Base-by-base conservation (phyloP, 2,329 filamentous ascomycete species). In the Fusarium tupiense region DNA sequence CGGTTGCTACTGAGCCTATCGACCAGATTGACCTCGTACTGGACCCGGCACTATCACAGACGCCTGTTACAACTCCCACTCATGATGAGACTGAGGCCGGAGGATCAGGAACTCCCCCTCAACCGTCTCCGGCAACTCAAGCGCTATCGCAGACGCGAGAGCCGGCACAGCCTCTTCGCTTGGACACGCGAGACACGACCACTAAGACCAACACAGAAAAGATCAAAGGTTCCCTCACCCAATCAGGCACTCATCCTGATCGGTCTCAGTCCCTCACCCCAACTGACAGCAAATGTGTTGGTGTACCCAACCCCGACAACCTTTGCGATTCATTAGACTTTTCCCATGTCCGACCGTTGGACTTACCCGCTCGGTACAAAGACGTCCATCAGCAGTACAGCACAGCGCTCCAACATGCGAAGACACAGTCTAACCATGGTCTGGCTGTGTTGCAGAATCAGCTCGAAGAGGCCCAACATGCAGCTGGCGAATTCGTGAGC, bases 401-500 rank as follows among this genome's bases (percentile, higher is more conserved):
- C 11, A 40, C 20, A 40, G 20, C 38, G 6, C 38, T 22, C 3
- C 38, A 5, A 22, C 10, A 40, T 40, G 20, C 38, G 2, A 40
- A 40, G 38, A 40, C 38, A 40, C 19, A 20, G 20, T 40, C 11
- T 7, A 20, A 22, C 20, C 38, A 40, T 40, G 8, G 40, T n/a
- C 20, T 41, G 13, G 12, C 40, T 41, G 12, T 14, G 8, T 41
- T 41, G 13, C 13, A 41, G 40, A 41, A 41, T 7, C 40, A 41
- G 20, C 40, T 41, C 13, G 8, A 41, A 1, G 20, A 41, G 9
- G 40, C 40, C 40, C 20, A n/a, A 8, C 13, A 13, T n/a, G 40
- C 20, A 14, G 20, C 40, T 22, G 12, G 22, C 4, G 12, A 41
- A 14, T n/a, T n/a, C 20, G 12, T 1, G 1, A 12, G 1, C 13